Base-by-base conservation (phyloP, 257 asterid species). In the Sherardia arvensis region DNA sequence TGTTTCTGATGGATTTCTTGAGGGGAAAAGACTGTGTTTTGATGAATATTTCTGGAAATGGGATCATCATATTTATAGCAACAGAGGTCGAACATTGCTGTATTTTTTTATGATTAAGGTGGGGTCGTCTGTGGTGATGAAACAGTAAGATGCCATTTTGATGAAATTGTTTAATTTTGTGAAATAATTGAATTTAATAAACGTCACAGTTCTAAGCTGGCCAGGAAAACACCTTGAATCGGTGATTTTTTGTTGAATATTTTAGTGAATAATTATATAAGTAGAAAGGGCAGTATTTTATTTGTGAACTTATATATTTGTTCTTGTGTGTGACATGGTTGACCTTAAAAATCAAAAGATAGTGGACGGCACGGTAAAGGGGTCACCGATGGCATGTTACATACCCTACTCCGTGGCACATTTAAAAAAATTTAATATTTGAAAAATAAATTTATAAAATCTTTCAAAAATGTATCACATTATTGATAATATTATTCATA, bases 71-170 rank as follows among this genome's bases (percentile, higher is more conserved):
- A 77, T 83, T 79, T 83, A 82, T 84, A 76, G 83, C 26, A 49
- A 10, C 12, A 21, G 7, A 49, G 56, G 40, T 2, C 11, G 56
- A 60, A 28, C 11, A 22, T 51, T 45, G 18, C 47, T 36, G 22
- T 15, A 33, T 38, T 43, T 38, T 38, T 43, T 43, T 43, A 10
- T 34, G 15, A 61, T 61, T 10, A 3, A 8, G 51, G 72, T 25
- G 67, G 73, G 64, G 71, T 32, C 14, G 8, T 9, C 3, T 62
- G 62, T 53, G 77, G 65, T 56, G 78, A 75, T 65, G 80, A 67
- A 77, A 72, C 74, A 74, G 73, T 61, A n/a, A n/a, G n/a, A n/a
- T n/a, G n/a, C 74, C 84, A 80, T 75, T 85, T 79, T 21, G 62
- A 43, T 40, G 3, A 43, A 43, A 14, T 43, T 43, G 51, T 43